Conservation (phyloP, 192 early-diverging fungal species). For the Neocallimastix lanati region DNA sequence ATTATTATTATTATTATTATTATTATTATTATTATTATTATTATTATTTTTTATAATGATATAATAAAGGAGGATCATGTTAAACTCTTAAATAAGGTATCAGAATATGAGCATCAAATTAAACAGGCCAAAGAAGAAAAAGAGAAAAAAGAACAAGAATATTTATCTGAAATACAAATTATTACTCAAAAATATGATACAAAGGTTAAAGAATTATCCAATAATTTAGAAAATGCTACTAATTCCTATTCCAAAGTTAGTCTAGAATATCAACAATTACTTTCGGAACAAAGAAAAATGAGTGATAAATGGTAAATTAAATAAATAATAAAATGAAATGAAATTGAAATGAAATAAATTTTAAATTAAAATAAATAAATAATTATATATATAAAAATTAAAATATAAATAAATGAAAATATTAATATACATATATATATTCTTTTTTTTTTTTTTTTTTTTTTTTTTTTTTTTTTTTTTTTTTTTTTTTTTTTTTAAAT, state of each 20-base stretch:
- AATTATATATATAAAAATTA: too few species aligned
- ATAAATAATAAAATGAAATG: too few species aligned
- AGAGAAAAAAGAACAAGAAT: neutral
- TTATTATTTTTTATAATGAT: too few species aligned
- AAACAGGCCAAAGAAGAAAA: neutral
- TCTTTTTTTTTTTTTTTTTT: too few species aligned
- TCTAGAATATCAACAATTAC: neutral
- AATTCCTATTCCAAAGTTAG: neutral
- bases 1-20: too few species aligned
- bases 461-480: too few species aligned
- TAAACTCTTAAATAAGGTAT: neutral
- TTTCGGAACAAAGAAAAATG: neutral
- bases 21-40: too few species aligned
- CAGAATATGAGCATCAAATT: neutral
- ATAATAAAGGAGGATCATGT: neutral
- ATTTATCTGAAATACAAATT: neutral
- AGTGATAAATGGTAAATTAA: neutral
- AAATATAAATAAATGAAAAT: too few species aligned
- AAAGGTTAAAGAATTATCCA: neutral
- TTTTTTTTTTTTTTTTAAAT: too few species aligned
- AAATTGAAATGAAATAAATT: too few species aligned
- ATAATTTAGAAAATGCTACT: neutral
- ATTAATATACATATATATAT: too few species aligned
- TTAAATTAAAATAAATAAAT: too few species aligned
- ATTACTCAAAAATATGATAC: neutral